Conservation (phyloP, 192 early-diverging fungal genomes). For the Umbelopsis sp. region DNA sequence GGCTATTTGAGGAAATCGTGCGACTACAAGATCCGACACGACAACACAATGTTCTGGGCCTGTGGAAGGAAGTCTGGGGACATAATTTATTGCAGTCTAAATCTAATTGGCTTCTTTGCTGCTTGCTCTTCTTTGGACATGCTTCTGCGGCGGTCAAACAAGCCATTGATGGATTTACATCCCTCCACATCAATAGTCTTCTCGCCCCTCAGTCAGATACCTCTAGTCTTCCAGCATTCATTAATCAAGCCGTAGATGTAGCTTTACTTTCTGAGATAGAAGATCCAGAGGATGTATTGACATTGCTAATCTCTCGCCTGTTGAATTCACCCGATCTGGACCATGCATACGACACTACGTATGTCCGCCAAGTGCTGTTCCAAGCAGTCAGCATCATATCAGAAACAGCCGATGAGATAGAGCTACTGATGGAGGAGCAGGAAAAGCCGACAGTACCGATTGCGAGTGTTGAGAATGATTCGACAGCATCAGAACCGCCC, state of each 20-base stretch:
- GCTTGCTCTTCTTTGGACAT: constrained; percentile 28
- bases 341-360: too few species aligned
- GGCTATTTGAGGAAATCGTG: constrained; percentile 24
- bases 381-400: background rate
- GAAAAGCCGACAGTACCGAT: background rate
- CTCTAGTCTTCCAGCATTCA: too few species aligned
- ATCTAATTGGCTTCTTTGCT: constrained; percentile 22
- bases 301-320: background rate
- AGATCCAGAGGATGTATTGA: constrained; percentile 1
- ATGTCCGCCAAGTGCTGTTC: background rate
- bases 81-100: constrained; percentile 1
- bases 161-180: constrained; percentile 23
- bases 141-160: constrained; percentile 26
- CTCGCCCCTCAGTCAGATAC: background rate
- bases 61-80: constrained; percentile 20
- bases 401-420: background rate
- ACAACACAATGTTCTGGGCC: background rate
- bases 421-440: background rate
- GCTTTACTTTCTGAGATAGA: background rate
- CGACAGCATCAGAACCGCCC: background rate
- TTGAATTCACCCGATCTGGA: background rate
- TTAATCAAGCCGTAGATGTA: background rate
- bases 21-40: background rate
- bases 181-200: background rate
- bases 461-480: background rate